A percentile compares a stretch with the other conserved stretches of the same genome.
These are phyloP conservation scores for Pseudomassariella vexata DNA, from an alignment of 2,329 filamentous ascomycete genomes.

Conservation along the genomic window DNA sequence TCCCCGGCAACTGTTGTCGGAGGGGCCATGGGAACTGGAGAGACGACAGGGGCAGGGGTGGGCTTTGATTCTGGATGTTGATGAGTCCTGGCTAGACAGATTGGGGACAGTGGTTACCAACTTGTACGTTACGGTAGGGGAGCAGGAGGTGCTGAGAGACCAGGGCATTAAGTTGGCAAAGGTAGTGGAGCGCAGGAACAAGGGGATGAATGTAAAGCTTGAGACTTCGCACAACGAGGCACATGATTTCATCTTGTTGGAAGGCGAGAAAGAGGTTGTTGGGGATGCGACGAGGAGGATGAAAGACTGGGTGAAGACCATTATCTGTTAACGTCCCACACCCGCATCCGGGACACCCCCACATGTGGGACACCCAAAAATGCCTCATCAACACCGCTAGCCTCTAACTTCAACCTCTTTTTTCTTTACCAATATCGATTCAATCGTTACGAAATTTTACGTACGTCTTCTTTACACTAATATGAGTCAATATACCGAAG, in stretches of 20 bases:
- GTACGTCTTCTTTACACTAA: too few relatives aligned
- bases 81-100: conserved; percentile 20
- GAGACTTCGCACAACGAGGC: conserved; percentile 23
- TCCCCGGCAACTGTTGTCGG: too few relatives aligned
- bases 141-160: conserved; percentile 25
- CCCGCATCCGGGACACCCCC: too few relatives aligned
- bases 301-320: too few relatives aligned
- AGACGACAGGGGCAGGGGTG: conserved; percentile 12
- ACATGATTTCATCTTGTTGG: conserved; percentile 27
- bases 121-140: conserved; percentile 27
- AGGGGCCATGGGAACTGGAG: background rate
- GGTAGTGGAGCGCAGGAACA: conserved; percentile 13
- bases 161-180: conserved; percentile 20
- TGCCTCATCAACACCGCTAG: too few relatives aligned
- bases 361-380: too few relatives aligned
- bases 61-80: conserved; percentile 23
- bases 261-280: conserved; percentile 15
- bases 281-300: too few relatives aligned
- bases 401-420: too few relatives aligned
- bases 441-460: too few relatives aligned
- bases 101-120: conserved; percentile 12
- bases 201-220: conserved; percentile 18
- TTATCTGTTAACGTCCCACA: too few relatives aligned
- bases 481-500: too few relatives aligned
- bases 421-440: too few relatives aligned